Base-by-base conservation (phyloP, 1,284 basidiomycete genomes). In the Salmacisia buchloeana region DNA sequence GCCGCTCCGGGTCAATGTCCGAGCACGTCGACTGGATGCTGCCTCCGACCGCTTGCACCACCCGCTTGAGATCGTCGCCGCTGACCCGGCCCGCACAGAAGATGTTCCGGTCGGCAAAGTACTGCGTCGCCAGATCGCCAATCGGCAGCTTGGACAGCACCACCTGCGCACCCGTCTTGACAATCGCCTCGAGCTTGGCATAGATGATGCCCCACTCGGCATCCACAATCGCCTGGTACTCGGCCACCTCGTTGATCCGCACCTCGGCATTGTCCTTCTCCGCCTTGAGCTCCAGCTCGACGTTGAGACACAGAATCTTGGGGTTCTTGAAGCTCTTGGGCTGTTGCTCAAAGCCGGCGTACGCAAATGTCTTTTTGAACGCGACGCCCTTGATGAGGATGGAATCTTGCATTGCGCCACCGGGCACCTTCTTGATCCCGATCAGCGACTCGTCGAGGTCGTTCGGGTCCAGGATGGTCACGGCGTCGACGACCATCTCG, bases 191-290 rank as follows among this genome's bases (percentile, higher is more conserved):
- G 34, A 99, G 85, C 82, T 99, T 99, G 76, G 90, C 87, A 83
- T 94, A 98, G 80, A 99, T 99, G 82, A 99, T 98, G 76, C 94
- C 90, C 96, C 96, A 99, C 81, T 99, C 96, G 29, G 96, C 96
- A 78, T 99, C 93, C 63, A 99, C 96, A 72, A 99, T 97, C 5
- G 94, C 93, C 82, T 99, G 96, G 81, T 99, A 99, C 64, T 78
- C 78, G 54, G 71, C 70, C 33, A 99, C 94, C 57, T 91, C 89
- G 78, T 97, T 92, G 59, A 99, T 92, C 36, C 96, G 88, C 49
- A 99, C 90, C 82, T 99, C 96, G 9, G 96, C 96, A 73, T 99
- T 99, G 82, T 99, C 96, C 82, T 97, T 96, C 83, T 99, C 96
- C 0, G 96, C 96, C 83, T 99, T 99, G 75, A 99, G 85, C 82